A percentile compares a stretch with the other conserved stretches of the same genome.
These are phyloP conservation scores for Termitomyces sp. DNA, from an alignment of 768 basidiomycete genomes.

Conservation along the genomic window DNA sequence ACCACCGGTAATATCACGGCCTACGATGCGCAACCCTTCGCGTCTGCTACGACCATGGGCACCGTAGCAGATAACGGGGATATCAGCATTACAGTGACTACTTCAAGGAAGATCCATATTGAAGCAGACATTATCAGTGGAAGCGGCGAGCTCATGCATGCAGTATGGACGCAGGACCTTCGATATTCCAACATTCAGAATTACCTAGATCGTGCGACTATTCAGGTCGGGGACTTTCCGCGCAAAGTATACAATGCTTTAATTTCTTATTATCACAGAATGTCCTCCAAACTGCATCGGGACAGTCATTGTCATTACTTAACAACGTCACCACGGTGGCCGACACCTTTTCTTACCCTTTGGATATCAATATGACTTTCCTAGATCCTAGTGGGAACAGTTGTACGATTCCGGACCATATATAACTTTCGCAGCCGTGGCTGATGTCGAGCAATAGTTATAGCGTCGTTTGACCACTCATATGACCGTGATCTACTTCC, in stretches of 20 bases:
- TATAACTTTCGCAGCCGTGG: neutral
- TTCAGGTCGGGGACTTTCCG: conserved; percentile 25
- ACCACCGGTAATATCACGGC: conserved; percentile 63
- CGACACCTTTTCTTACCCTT: conserved; percentile 39
- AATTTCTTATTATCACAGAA: conserved; percentile 21
- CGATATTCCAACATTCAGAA: conserved; percentile 58
- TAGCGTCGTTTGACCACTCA: conserved; percentile 57
- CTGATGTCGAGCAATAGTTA: conserved; percentile 28
- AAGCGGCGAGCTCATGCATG: conserved; percentile 50
- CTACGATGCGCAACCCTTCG: conserved; percentile 54
- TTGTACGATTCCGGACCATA: conserved; percentile 23
- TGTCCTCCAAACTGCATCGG: conserved; percentile 33
- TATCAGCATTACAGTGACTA: conserved; percentile 55
- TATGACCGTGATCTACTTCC: conserved; percentile 60
- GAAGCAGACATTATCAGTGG: conserved; percentile 57
- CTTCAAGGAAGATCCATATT: conserved; percentile 50
- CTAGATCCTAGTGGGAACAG: conserved; percentile 26
- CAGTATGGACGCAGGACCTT: conserved; percentile 54
- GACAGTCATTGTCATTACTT: conserved; percentile 30
- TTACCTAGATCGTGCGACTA: conserved; percentile 41
- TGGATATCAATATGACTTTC: conserved; percentile 38
- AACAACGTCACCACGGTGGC: conserved; percentile 29
- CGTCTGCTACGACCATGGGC: conserved; percentile 44
- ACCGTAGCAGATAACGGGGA: conserved; percentile 33
- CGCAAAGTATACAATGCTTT: neutral